Evolutionary conservation across 495 filamentous ascomycete species (phyloP).

Genomic region (Ramalina intermedia): DNA sequence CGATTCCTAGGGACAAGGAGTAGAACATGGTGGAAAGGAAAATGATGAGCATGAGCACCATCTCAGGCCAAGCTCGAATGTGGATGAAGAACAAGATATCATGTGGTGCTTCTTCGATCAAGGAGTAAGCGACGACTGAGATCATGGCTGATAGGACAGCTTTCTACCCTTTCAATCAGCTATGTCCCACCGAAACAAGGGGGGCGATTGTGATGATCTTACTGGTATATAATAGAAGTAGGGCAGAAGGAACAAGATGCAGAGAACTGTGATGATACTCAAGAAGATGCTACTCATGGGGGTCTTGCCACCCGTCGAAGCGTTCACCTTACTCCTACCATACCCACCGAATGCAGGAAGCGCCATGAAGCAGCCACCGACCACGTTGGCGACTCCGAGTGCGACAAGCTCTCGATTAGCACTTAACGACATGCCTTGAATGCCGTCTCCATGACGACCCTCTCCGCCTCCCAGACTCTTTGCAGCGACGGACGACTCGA

Average conservation of each 20-base stretch:
- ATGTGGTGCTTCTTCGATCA: slow-evolving; percentile 89
- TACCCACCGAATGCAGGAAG: slow-evolving; percentile 94
- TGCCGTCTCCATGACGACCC: slow-evolving; percentile 35
- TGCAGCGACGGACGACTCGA: slow-evolving; percentile 95
- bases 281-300: slow-evolving; percentile 84
- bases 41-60: slow-evolving; percentile 77
- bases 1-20: slow-evolving; percentile 72
- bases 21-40: slow-evolving; percentile 89
- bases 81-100: slow-evolving; percentile 81
- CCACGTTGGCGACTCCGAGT: slow-evolving; percentile 74
- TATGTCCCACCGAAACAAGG: not conserved
- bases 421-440: slow-evolving; percentile 66
- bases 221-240: slow-evolving; percentile 93
- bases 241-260: slow-evolving; percentile 67
- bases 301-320: slow-evolving; percentile 76
- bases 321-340: slow-evolving; percentile 89
- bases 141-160: slow-evolving; percentile 88
- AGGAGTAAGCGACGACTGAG: slow-evolving; percentile 82
- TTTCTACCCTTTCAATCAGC: slow-evolving; percentile 44
- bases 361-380: slow-evolving; percentile 82
- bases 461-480: slow-evolving; percentile 63
- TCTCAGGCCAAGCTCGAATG: slow-evolving; percentile 72
- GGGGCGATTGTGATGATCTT: slow-evolving; percentile 16
- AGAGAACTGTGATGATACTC: slow-evolving; percentile 64
- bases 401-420: slow-evolving; percentile 92